Evolutionary conservation across 192 early-diverging fungal species (phyloP), one percentile per base, ranked within the genome.

Genomic region (Backusella tarrabulga): DNA sequence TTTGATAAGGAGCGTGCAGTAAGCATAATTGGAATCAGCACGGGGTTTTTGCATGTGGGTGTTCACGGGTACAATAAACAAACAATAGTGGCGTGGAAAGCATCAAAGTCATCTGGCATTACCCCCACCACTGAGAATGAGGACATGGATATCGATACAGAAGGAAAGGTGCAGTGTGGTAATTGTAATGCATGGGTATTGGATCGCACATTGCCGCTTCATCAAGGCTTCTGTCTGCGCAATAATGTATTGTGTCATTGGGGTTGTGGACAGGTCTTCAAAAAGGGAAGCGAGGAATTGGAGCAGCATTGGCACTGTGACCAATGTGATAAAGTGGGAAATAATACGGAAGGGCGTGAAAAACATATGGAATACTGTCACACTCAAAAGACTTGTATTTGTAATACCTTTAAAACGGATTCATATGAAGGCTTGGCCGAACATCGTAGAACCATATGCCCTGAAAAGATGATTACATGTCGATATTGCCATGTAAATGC

Each of bases 221-320:
- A 98, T 74, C 83, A 83, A 71, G 89, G 88, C 5, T 93, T 95
- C 66, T 98, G 97, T 84, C 67, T 85, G 67, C 88, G 97, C 0
- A 94, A 98, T 77, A 96, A 97, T 80, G 68, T 83, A 7, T 79
- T 86, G 34, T 97, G 96, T 75, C 73, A 79, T 1, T 72, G 67
- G 15, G 77, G 77, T 11, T 97, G 96, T 83, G 72, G 80, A 1
- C 82, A 84, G 23, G 87, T 94, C 7, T 91, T 97, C 80, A 89
- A 90, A 73, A 92, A 90, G 29, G 82, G 85, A 1, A 79, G 77
- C 23, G 83, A 73, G 34, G 91, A 95, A 35, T 74, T 87, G n/a
- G 67, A 75, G 4, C 76, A 84, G 0, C 97, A 97, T 76, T 96
- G 93, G 93, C 97, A 98, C 79, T 98, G 96, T 84, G 85, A 86